These are phyloP conservation scores for Alternaria ethzedia DNA, from an alignment of 2,329 filamentous ascomycete species.

Conservation along the genomic window DNA sequence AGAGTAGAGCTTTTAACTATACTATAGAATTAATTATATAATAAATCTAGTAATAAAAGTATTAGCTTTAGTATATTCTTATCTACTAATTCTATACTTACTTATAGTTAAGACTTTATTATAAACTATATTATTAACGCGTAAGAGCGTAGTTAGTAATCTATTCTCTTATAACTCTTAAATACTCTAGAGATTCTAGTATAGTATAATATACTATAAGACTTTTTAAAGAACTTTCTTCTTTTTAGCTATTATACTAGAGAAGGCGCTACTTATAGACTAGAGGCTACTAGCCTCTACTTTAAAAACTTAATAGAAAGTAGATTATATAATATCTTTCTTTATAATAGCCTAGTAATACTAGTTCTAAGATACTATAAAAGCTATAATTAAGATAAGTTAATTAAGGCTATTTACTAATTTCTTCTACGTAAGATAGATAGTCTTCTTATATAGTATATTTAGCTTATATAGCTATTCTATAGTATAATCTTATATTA, in stretches of 20 bases:
- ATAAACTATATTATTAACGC: neutral
- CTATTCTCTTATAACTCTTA: neutral
- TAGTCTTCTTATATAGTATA: neutral
- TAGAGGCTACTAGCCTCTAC: neutral
- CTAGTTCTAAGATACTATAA: too few relatives aligned
- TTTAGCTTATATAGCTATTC: neutral
- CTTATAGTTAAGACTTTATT: neutral
- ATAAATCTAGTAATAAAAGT: neutral
- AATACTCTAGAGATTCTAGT: neutral
- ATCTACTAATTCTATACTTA: neutral
- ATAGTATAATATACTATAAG: neutral
- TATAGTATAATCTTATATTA: neutral
- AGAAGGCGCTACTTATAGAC: neutral
- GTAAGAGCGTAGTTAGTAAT: neutral
- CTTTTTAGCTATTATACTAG: neutral
- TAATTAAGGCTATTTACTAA: neutral
- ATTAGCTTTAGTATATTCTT: neutral
- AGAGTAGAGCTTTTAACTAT: neutral
- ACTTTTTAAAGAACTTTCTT: neutral
- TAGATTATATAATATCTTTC: neutral
- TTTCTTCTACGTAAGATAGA: neutral
- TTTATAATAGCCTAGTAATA: neutral
- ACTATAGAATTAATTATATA: neutral
- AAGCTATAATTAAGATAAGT: neutral
- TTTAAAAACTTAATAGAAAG: neutral